Percentiles rank a stretch among this genome's conserved stretches.
These are phyloP conservation scores for Phytophthora kernoviae DNA, from an alignment of 352 stramenopile genomes.

Conservation along the genomic window DNA sequence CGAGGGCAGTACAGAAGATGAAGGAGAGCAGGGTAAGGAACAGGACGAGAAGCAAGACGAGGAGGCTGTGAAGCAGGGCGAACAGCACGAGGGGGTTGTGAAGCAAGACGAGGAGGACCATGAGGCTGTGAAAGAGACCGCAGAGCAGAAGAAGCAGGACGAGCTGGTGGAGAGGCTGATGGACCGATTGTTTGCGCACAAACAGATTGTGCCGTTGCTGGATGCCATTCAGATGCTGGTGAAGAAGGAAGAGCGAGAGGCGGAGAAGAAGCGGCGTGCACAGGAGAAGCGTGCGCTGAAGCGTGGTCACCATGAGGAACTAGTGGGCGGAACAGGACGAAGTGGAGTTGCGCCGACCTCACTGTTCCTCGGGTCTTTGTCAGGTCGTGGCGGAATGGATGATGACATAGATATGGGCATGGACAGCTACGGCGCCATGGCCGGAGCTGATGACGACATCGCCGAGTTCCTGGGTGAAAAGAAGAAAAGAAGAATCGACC, in stretches of 20 bases:
- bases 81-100: conserved; percentile 26
- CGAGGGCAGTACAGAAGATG: conserved; percentile 11
- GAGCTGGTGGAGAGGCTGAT: conserved; percentile 47
- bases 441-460: conserved; percentile 74
- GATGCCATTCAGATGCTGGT: conserved; percentile 62
- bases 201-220: conserved; percentile 67
- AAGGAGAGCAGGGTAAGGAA: conserved; percentile 21
- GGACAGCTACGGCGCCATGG: conserved; percentile 41
- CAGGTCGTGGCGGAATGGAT: conserved; percentile 42
- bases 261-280: conserved; percentile 60
- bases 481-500: conserved; percentile 87
- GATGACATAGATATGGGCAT: conserved; percentile 27
- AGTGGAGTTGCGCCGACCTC: conserved; percentile 60
- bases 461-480: conserved; percentile 86
- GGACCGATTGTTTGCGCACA: conserved; percentile 70
- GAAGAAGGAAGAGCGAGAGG: conserved; percentile 56
- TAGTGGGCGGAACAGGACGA: conserved; percentile 67
- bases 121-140: conserved; percentile 3
- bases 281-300: conserved; percentile 74
- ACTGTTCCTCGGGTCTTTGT: conserved; percentile 80
- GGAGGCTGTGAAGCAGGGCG: conserved; percentile 7
- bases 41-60: conserved; percentile 5
- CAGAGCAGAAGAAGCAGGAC: conserved; percentile 6
- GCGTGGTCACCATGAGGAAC: conserved; percentile 46
- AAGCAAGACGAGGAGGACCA: conserved; percentile 50